Evolutionary conservation across 371 early-diverging fungal genomes (phyloP), one percentile per base, ranked within the genome.

Genomic region (Gilbertella persicaria): DNA sequence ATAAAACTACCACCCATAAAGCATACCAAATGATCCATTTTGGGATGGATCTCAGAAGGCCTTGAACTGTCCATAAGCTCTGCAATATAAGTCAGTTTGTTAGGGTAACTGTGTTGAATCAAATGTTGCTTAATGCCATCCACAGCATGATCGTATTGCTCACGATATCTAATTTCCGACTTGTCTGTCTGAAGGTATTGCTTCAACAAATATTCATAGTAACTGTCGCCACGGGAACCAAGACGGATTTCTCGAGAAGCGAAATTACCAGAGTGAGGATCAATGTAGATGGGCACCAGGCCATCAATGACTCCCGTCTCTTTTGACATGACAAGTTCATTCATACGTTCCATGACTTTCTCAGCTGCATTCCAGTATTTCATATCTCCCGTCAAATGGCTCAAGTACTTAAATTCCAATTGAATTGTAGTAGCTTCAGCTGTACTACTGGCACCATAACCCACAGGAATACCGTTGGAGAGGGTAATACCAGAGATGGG

Each of bases 21-120:
- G 69, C 96, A 97, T 5, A 93, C 93, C 23, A 95, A 81, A 66
- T 96, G 97, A 53, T 95, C 95, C 94, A 96, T 92, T 53, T 91
- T 90, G 8, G 87, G 79, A 17, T 70, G 69, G 3, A 81, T 25
- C 8, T 58, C 50, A 10, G 53, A 16, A 10, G 80, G 79, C 2
- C 63, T 36, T 10, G 62, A 44, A n/a, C 69, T 50, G 1, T 72
- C 59, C 37, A 45, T 19, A 6, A 78, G 45, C 53, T 94, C 94
- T 12, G 91, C 92, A 23, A 94, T 75, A 56, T 81, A 92, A n/a
- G 85, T 66, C 7, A 85, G 66, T 4, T 80, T 55, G 40, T 79
- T 77, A 19, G 89, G 84, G 0, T 69, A 57, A 16, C 89, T 82
- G 26, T 77, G 55, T 12, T 74, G 79, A 3, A 94, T 59, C 19